Base-by-base conservation (phyloP, 2,329 filamentous ascomycete genomes). In the Rutstroemia sp. region DNA sequence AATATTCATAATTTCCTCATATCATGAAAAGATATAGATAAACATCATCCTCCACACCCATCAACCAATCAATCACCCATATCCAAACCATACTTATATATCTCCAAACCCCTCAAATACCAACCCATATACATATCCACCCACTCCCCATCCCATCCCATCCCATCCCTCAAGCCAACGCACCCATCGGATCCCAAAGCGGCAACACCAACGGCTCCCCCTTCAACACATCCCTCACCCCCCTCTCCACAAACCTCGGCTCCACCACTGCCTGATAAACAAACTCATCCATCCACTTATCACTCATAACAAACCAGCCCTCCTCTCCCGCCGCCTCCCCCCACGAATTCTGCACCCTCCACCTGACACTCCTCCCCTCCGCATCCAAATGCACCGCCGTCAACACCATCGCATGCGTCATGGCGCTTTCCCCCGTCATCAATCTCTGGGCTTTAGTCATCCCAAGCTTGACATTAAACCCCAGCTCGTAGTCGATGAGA, bases 391-490 rank as follows among this genome's bases (percentile, higher is more conserved):
- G 90, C 47, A 95, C 91, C 0, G 83, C 91, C 2, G 89, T 95
- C 60, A 96, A 72, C 0, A 95, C 89, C 91, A 95, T 95, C 4
- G 91, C 91, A 66, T 95, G 91, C 1, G 90, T 95, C 90, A 96
- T 95, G 51, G 82, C 78, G 54, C 81, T 86, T 73, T 95, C 90
- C 10, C 88, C 84, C 0, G 85, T 86, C 64, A 80, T 76, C 47
- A 96, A 74, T 3, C 90, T 76, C 65, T 89, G 80, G 0, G 87
- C 86, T 72, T 95, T 95, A 65, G 75, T 82, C 80, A 95, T 79
- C 17, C 81, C 83, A 8, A 92, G 77, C 55, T 77, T 78, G 59
- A 90, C 78, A 65, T 91, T 89, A 72, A 95, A 90, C n/a, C 88
- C 90, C 1, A 95, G 80, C 64, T 87, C 81, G 71, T 92, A 94